A percentile compares a stretch with the other conserved stretches of the same genome.
Conservation (phyloP, 2,329 filamentous ascomycete species). For the Xylaria sp. region DNA sequence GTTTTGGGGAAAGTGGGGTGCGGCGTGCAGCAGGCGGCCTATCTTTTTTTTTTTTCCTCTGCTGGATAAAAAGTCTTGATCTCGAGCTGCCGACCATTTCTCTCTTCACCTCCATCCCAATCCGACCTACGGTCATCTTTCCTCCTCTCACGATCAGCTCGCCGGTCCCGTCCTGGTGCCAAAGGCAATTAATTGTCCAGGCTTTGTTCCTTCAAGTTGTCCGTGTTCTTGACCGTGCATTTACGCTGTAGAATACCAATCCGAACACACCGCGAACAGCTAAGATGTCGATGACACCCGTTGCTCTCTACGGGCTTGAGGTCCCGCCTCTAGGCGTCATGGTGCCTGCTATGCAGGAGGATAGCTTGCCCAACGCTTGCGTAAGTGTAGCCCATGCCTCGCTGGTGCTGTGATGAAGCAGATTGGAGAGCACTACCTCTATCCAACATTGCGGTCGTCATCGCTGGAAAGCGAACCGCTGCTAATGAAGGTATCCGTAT, state of each 20-base stretch:
- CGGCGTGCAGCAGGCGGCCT: constrained; percentile 27
- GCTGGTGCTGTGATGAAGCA: no score
- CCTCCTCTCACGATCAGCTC: background rate
- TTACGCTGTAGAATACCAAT: constrained; percentile 5
- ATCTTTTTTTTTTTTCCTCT: constrained; percentile 29
- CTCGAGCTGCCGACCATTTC: constrained; percentile 10
- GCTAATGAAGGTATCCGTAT: constrained; percentile 36
- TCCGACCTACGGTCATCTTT: background rate
- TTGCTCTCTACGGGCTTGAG: constrained; percentile 90
- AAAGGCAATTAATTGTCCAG: background rate
- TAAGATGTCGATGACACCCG: constrained; percentile 64
- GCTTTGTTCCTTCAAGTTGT: background rate
- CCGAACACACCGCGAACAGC: constrained; percentile 21
- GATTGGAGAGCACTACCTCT: no score
- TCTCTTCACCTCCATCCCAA: constrained; percentile 8
- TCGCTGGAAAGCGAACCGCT: background rate
- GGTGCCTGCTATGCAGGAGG: constrained; percentile 75
- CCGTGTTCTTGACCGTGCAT: background rate
- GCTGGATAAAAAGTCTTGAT: constrained; percentile 28
- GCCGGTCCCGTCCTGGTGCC: background rate
- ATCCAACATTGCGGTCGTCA: background rate
- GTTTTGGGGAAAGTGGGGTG: constrained; percentile 37
- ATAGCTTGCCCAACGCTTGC: constrained; percentile 70
- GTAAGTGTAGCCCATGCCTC: constrained; percentile 60
- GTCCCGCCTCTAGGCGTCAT: constrained; percentile 84